phyloP scores from a whole-genome alignment of 352 stramenopile genomes.

The Phytophthora citricola region DNA sequence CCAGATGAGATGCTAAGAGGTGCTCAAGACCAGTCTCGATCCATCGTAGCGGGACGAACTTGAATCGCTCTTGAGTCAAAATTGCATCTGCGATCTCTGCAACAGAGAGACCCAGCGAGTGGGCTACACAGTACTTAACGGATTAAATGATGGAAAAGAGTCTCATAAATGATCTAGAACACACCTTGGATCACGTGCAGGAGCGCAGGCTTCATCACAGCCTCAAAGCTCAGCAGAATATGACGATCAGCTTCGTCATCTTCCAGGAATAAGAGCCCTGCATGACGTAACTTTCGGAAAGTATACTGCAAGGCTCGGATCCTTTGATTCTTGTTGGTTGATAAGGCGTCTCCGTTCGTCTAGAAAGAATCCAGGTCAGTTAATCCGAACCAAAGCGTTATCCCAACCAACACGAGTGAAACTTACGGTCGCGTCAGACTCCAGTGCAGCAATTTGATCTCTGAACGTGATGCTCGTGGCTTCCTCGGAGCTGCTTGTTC shows the following conservation, averaged over 20 bases:
- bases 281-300: conserved; percentile 51
- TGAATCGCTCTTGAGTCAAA: conserved; percentile 55
- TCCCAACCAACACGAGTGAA: background rate
- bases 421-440: conserved; percentile 16
- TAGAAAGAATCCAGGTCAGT: conserved; percentile 4
- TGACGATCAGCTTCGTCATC: conserved; percentile 58
- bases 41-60: conserved; percentile 57
- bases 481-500: conserved; percentile 3
- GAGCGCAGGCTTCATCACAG: conserved; percentile 52
- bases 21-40: conserved; percentile 49
- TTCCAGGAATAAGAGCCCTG: conserved; percentile 67
- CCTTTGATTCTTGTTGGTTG: conserved; percentile 19
- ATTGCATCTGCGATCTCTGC: conserved; percentile 58
- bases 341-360: conserved; percentile 4
- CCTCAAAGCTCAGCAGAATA: conserved; percentile 61
- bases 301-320: conserved; percentile 44
- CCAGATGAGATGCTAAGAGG: conserved; percentile 34
- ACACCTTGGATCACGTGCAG: conserved; percentile 47
- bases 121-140: conserved; percentile 24
- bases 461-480: conserved; percentile 28
- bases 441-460: conserved; percentile 21
- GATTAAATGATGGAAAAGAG: no score
- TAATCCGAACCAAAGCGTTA: background rate
- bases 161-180: conserved; percentile 1
- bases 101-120: conserved; percentile 39